Evolutionary conservation across 106 monocot genomes (phyloP), one percentile per base, ranked within the genome.

Genomic region (Dendrobium huoshanense): DNA sequence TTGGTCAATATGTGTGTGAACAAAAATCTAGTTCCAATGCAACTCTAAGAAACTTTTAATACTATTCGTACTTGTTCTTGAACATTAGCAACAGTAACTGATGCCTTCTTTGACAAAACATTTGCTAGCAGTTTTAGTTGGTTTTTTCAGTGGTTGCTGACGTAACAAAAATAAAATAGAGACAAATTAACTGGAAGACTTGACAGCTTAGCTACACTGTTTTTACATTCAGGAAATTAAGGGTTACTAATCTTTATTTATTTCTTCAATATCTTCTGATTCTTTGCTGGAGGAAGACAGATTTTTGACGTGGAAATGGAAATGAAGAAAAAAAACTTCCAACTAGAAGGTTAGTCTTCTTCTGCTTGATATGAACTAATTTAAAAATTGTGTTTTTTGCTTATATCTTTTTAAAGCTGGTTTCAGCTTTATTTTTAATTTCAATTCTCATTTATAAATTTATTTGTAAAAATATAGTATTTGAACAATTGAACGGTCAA

Each of bases 331-430:
- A n/a, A 64, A 64, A 64, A 25, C 8, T 64, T 64, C 5, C 1
- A 25, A 64, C 64, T 64, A 24, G 64, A 64, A 64, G 64, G 64
- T 64, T 64, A 64, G 64, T 64, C 24, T 64, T 64, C 24, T 64
- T 64, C 64, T 64, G 64, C 6, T 24, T 64, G 64, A 7, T 25
- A 64, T 64, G n/a, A n/a, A 22, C 64, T 64, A 25, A 9, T 64
- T 64, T 64, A 64, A 7, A 64, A 22, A 24, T 64, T 64, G n/a
- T 64, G 7, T n/a, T 24, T 64, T 3, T 64, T 24, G 5, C 22
- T 8, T 64, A 24, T 64, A 64, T 64, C 64, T 24, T 24, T 64
- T 7, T 64, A n/a, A 64, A 13, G 24, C 24, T 22, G 24, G 24
- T 24, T 64, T 64, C 24, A 24, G 22, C 4, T 64, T n/a, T 64